phyloP scores from a whole-genome alignment of 805 yeast species.

The Sugiyamaella chiloensis region DNA sequence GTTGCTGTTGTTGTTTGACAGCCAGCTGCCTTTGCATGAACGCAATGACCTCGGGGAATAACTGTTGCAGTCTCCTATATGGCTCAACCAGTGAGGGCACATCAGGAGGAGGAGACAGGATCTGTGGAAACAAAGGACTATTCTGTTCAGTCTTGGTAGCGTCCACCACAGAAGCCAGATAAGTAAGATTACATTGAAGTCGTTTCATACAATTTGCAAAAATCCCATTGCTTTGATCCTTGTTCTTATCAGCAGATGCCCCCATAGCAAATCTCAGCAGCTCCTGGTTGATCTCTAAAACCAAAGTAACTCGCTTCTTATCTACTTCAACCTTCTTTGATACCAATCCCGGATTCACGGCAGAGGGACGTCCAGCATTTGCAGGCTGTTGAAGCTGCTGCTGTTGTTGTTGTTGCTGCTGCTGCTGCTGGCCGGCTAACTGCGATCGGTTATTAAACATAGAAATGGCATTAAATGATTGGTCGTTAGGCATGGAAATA shows the following conservation, averaged over 20 bases:
- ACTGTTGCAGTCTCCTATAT: conserved; percentile 31
- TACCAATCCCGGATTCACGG: not conserved
- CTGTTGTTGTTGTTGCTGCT: not conserved
- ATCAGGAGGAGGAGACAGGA: conserved; percentile 31
- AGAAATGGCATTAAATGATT: not conserved
- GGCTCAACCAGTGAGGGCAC: conserved; percentile 31
- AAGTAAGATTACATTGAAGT: conserved; percentile 35
- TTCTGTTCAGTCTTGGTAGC: conserved; percentile 21
- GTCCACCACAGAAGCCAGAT: conserved; percentile 33
- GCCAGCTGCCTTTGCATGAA: conserved; percentile 24
- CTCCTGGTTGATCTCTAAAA: conserved; percentile 33
- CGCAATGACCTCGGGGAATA: conserved; percentile 30
- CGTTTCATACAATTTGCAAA: conserved; percentile 32
- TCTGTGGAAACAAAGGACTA: conserved; percentile 29
- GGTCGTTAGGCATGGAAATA: conserved; percentile 1
- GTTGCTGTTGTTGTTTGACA: conserved; percentile 24
- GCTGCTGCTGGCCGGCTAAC: not conserved
- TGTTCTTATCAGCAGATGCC: conserved; percentile 16
- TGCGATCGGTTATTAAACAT: not conserved
- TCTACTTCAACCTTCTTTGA: conserved; percentile 24
- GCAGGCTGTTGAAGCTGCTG: conserved; percentile 5
- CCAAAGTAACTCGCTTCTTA: conserved; percentile 27
- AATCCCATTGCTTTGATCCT: conserved; percentile 20
- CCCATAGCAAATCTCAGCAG: conserved; percentile 26
- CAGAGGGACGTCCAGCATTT: conserved; percentile 4